Base-by-base conservation (phyloP, 163 green algal genomes). In the Scenedesmus sp. region DNA sequence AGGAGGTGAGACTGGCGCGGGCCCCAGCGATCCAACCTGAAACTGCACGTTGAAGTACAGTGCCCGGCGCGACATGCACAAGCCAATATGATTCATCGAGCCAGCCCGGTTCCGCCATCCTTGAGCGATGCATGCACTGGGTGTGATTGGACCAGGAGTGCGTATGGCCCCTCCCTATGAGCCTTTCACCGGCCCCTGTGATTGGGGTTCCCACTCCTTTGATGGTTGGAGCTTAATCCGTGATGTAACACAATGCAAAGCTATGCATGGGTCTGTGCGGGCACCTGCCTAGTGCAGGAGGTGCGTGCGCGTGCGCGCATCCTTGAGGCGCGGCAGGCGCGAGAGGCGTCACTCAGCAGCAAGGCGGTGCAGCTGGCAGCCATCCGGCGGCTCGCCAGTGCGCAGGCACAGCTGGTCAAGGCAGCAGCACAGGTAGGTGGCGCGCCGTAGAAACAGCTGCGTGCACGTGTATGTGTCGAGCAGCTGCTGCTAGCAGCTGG, bases 361-460 rank as follows among this genome's bases (percentile, higher is more conserved):
- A 96, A 96, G 91, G 94, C 92, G 2, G 91, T 89, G 37, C 96
- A 96, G 92, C 95, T 97, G 91, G 90, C 92, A 49, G 93, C 91
- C 43, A 90, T 97, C 1, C 92, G 95, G 20, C 88, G 93, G 53
- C 93, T 97, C 37, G 94, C 94, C 1, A 88, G 92, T 35, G 94
- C 93, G 35, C 94, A 97, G 91, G 81, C 87, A 40, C 37, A 35
- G 24, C 33, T 87, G 65, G 65, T 73, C 30, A 92, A 92, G 81
- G 88, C 88, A 65, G 88, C 81, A 49, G 56, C 59, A 42, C 61
- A 83, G 65, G 79, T 84, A 59, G 4, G 65, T 22, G 33, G 51
- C 35, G 15, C 10, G 15, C n/a, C 33, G 16, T 46, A 30, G 49
- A 20, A 65, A 9, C 40, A 35, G 61, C 61, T 70, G 68, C 86